phyloP scores from a whole-genome alignment of 176 grass and related monocot species.

The Saccharum officinarum region DNA sequence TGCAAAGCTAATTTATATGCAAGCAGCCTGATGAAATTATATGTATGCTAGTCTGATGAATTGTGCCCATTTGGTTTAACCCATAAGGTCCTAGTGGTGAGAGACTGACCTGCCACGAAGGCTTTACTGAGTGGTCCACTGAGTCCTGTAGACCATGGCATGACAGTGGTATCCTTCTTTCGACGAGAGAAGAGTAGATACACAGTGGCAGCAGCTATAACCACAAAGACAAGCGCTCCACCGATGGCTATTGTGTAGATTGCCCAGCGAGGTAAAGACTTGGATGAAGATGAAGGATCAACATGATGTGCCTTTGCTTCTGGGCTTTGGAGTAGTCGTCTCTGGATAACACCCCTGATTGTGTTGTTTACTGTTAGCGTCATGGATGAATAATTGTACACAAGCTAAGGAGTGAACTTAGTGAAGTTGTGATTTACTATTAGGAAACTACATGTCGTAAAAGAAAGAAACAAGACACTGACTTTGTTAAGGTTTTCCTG shows the following conservation, averaged over 20 bases:
- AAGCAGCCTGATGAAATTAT: not conserved
- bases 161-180: conserved; percentile 54
- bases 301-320: not conserved
- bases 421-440: not conserved
- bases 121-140: conserved; percentile 66
- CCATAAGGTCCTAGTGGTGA: not conserved
- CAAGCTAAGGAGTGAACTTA: not conserved
- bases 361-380: conserved; percentile 2
- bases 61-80: too few relatives aligned
- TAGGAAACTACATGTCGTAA: not conserved
- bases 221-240: conserved; percentile 42
- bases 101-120: conserved; percentile 59
- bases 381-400: not conserved
- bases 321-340: not conserved
- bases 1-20: too few relatives aligned
- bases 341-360: not conserved
- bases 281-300: not conserved
- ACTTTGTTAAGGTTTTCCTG: conserved; percentile 42
- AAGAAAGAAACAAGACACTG: not conserved
- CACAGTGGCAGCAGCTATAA: not conserved
- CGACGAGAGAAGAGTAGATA: conserved; percentile 42
- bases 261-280: not conserved
- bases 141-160: conserved; percentile 65
- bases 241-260: conserved; percentile 33
- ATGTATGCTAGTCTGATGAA: not conserved